Evolutionary conservation across 768 basidiomycete genomes (phyloP).

Genomic region (Rhizopogon vesiculosus): DNA sequence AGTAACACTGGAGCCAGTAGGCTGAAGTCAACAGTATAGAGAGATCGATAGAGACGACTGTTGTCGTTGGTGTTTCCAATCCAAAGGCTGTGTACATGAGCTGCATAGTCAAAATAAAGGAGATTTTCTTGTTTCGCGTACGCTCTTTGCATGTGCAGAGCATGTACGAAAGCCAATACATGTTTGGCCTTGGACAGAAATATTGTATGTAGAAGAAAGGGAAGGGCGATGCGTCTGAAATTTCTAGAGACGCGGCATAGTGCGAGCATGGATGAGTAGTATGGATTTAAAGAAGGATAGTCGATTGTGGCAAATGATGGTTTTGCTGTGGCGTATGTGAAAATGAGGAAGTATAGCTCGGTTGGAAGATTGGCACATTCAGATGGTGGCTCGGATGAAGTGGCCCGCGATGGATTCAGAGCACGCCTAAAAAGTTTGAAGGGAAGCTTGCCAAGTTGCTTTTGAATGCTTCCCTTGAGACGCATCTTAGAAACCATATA

Average conservation of each 20-base stretch:
- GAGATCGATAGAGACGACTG: conserved; percentile 4
- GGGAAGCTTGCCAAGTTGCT: background rate
- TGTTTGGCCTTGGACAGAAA: conserved; percentile 14
- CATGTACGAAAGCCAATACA: conserved; percentile 24
- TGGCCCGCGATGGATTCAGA: conserved; percentile 8
- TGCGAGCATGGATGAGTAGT: conserved; percentile 20
- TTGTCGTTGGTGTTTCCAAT: conserved; percentile 13
- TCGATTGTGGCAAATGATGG: background rate
- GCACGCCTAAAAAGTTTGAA: background rate
- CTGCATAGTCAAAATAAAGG: conserved; percentile 27
- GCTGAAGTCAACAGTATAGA: conserved; percentile 18
- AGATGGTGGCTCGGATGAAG: too few relatives aligned
- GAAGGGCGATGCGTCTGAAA: conserved; percentile 31
- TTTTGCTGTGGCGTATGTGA: conserved; percentile 19
- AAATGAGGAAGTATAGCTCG: conserved; percentile 32
- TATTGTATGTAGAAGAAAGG: conserved; percentile 34
- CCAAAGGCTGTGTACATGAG: conserved; percentile 31
- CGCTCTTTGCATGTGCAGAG: conserved; percentile 22
- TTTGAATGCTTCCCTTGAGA: too few relatives aligned
- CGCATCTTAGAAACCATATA: too few relatives aligned
- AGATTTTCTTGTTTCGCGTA: conserved; percentile 11
- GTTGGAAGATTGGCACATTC: conserved; percentile 19
- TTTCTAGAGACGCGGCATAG: conserved; percentile 30
- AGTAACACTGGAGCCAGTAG: conserved; percentile 2
- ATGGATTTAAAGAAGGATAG: background rate